A percentile compares a stretch with the other conserved stretches of the same genome.
Conservation (phyloP, 176 grass and related monocot genomes). For the Triticum timopheevii region DNA sequence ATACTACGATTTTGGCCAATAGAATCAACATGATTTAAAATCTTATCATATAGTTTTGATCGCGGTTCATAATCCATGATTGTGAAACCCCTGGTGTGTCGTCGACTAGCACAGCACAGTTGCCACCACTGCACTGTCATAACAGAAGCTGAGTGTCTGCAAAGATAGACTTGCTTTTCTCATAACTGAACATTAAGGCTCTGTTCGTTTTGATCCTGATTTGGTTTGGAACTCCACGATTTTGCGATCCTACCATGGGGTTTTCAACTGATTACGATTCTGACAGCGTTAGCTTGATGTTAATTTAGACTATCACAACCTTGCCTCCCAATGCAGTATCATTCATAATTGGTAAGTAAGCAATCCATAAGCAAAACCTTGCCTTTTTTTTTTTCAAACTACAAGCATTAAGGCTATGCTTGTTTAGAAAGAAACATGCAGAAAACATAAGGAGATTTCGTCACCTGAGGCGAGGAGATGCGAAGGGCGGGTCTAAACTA, state of each 20-base stretch:
- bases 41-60: not conserved
- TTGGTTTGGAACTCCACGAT: accelerated
- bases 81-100: not conserved
- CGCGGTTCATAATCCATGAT: not conserved
- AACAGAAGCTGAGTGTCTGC: too few relatives aligned
- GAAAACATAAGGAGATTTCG: not conserved
- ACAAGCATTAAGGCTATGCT: not conserved
- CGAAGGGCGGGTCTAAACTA: not conserved
- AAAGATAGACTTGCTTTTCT: too few relatives aligned
- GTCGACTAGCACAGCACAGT: too few relatives aligned
- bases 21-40: not conserved
- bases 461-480: not conserved
- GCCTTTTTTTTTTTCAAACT: not conserved
- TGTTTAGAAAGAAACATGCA: not conserved
- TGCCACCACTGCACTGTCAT: too few relatives aligned
- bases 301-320: too few relatives aligned
- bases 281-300: too few relatives aligned
- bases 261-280: too few relatives aligned
- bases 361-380: not conserved
- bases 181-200: too few relatives aligned
- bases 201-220: too few relatives aligned
- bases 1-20: too few relatives aligned
- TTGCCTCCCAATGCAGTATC: not conserved
- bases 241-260: too few relatives aligned
- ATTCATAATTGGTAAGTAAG: not conserved